Percentiles rank a stretch among this genome's conserved stretches.
phyloP scores from a whole-genome alignment of 106 monocot genomes.

The Allium cepa region DNA sequence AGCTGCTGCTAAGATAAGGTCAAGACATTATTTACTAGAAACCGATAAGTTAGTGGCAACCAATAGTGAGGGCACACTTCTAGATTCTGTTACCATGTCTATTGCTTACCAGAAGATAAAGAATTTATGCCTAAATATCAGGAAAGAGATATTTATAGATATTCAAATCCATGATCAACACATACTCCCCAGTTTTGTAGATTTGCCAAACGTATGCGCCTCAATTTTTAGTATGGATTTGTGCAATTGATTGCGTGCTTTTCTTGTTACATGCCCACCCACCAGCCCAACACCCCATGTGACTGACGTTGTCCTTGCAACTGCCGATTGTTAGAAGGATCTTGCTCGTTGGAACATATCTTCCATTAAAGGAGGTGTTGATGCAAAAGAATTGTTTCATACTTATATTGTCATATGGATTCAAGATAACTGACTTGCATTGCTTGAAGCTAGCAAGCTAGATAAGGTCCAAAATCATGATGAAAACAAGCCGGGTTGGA shows the following conservation, averaged over 20 bases:
- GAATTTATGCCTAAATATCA: constrained; percentile 59
- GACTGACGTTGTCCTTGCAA: constrained; percentile 82
- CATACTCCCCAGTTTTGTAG: constrained; percentile 91
- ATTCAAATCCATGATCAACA: constrained; percentile 90
- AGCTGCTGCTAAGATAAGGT: no score
- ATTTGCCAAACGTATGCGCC: constrained; percentile 77
- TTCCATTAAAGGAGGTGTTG: constrained; percentile 75
- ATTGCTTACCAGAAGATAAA: constrained; percentile 91
- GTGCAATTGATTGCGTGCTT: constrained; percentile 70
- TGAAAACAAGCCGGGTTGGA: no score
- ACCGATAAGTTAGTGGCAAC: no score
- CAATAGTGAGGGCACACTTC: constrained; percentile 38
- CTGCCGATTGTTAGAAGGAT: constrained; percentile 90
- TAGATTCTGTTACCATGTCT: constrained; percentile 42
- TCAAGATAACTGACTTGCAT: constrained; percentile 74
- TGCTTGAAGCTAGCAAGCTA: constrained; percentile 80
- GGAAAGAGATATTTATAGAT: constrained; percentile 92
- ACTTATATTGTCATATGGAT: constrained; percentile 89
- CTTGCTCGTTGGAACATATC: constrained; percentile 78
- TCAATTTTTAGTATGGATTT: constrained; percentile 86
- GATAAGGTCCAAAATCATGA: no score
- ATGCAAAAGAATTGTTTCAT: constrained; percentile 95
- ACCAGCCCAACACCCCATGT: constrained; percentile 75
- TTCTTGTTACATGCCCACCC: constrained; percentile 34
- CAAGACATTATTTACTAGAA: no score